Conservation (phyloP, 306 rosid species). For the Pyrus betulifolia region DNA sequence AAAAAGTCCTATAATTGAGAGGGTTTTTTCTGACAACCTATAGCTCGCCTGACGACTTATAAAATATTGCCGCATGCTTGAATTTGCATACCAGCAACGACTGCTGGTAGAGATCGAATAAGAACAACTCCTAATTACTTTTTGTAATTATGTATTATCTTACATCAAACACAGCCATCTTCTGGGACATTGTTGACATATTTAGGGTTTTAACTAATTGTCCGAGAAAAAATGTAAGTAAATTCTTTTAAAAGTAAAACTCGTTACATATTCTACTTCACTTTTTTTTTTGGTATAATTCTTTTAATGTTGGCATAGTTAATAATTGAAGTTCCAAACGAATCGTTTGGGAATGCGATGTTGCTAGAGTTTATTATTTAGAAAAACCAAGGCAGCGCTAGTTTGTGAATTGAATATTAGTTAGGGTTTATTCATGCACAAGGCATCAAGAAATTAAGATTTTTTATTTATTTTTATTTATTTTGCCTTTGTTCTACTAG, state of each 20-base stretch:
- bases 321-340: background rate
- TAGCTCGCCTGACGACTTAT: background rate
- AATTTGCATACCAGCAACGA: background rate
- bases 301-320: too few species aligned
- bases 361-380: background rate
- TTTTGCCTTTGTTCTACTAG: background rate
- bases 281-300: too few species aligned
- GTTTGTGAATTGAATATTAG: background rate
- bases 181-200: background rate
- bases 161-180: background rate
- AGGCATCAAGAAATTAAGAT: background rate
- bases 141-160: background rate
- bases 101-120: background rate
- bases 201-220: background rate
- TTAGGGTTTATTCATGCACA: background rate
- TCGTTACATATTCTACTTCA: too few species aligned
- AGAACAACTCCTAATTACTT: background rate
- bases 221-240: too few species aligned
- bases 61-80: background rate
- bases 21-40: background rate
- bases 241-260: too few species aligned
- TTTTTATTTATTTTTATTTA: background rate
- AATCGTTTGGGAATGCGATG: background rate
- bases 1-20: background rate
- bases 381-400: background rate